Percentiles rank a stretch among this genome's conserved stretches.
Evolutionary conservation across 31 red algal genomes (phyloP).

Genomic region (Asparagopsis taxiformis): DNA sequence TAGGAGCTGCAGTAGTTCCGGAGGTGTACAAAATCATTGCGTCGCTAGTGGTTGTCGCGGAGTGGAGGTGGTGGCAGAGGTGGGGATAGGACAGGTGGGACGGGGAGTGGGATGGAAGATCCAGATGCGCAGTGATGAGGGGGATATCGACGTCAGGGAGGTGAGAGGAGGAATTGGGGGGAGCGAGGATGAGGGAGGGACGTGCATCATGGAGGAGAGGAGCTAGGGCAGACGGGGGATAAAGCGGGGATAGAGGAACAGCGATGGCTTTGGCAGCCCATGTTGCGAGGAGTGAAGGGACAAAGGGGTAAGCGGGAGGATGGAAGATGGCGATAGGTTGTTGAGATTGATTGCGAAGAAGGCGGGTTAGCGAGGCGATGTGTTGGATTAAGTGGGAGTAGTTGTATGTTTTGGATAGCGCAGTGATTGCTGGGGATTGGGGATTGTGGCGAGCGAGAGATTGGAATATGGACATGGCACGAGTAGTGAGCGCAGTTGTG

Average conservation of each 20-base stretch:
- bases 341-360: too few relatives aligned
- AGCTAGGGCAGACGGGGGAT: slow-evolving; percentile 38
- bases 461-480: too few relatives aligned
- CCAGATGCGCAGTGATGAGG: not conserved
- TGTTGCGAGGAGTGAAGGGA: slow-evolving; percentile 20
- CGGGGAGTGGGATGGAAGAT: not conserved
- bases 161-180: not conserved
- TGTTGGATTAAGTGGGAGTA: too few relatives aligned
- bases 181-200: slow-evolving; percentile 18
- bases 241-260: slow-evolving; percentile 58
- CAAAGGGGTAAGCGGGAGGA: slow-evolving; percentile 18
- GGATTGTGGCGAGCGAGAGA: too few relatives aligned
- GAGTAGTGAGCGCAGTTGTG: too few relatives aligned
- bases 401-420: too few relatives aligned
- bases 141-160: not conserved
- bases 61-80: too few relatives aligned
- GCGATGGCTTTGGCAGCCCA: slow-evolving; percentile 30
- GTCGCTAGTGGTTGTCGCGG: too few relatives aligned
- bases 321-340: slow-evolving; percentile 19
- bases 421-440: too few relatives aligned
- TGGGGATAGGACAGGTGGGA: too few relatives aligned
- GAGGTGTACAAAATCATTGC: slow-evolving; percentile 79
- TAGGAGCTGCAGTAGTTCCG: slow-evolving; percentile 80
- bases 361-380: too few relatives aligned
- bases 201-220: slow-evolving; percentile 16